Evolutionary conservation across 768 basidiomycete genomes (phyloP).

Genomic region (Tricholomella constricta): DNA sequence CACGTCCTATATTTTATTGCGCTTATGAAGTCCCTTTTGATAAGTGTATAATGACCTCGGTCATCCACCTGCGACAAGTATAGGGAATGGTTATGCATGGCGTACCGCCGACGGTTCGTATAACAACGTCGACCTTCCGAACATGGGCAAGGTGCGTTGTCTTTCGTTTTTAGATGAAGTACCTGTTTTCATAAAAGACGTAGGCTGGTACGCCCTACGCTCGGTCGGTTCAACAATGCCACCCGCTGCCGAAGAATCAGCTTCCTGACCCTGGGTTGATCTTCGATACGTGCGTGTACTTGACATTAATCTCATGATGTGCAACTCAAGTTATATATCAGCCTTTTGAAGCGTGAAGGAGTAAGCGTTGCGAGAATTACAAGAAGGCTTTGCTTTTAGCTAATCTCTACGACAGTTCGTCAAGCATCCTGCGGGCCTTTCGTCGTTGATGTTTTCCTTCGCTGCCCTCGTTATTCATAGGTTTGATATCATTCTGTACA

Average conservation of each 20-base stretch:
- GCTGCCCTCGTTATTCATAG: slow-evolving; percentile 82
- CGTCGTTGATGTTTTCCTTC: slow-evolving; percentile 78
- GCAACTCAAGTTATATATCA: slow-evolving; percentile 4
- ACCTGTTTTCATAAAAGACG: not conserved
- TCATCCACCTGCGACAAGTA: slow-evolving; percentile 73
- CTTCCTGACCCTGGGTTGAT: slow-evolving; percentile 80
- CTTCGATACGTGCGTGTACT: slow-evolving; percentile 64
- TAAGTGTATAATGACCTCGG: slow-evolving; percentile 81
- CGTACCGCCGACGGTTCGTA: slow-evolving; percentile 75
- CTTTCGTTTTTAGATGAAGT: not conserved
- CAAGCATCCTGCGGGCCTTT: slow-evolving; percentile 77
- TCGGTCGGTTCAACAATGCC: slow-evolving; percentile 75
- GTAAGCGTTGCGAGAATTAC: slow-evolving; percentile 33
- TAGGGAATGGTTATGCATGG: slow-evolving; percentile 65
- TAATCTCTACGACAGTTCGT: slow-evolving; percentile 50
- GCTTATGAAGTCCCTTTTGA: not conserved
- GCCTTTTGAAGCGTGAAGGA: slow-evolving; percentile 67
- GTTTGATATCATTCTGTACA: slow-evolving; percentile 33
- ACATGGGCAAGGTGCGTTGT: slow-evolving; percentile 62
- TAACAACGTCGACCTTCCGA: slow-evolving; percentile 72
- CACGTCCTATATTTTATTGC: not conserved
- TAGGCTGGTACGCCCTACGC: slow-evolving; percentile 75
- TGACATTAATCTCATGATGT: not conserved
- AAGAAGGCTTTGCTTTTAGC: not conserved
- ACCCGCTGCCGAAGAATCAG: slow-evolving; percentile 64